Conservation (phyloP, 306 rosid species). For the Ormosia semicastrata region DNA sequence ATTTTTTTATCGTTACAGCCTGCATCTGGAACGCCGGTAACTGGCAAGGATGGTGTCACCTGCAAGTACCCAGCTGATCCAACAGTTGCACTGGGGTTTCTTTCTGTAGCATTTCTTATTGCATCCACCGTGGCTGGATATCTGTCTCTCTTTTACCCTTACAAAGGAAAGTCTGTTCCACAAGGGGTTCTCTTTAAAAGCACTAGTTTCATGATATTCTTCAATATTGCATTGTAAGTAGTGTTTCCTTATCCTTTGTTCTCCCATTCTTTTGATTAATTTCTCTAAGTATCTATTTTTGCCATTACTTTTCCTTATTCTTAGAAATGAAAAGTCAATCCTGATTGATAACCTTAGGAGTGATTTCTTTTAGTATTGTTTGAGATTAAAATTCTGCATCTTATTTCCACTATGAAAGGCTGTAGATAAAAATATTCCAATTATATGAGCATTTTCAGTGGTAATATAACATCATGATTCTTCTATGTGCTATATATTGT, state of each 20-base stretch:
- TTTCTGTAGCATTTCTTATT: slow-evolving; percentile 57
- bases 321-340: not conserved
- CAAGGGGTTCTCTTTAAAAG: slow-evolving; percentile 58
- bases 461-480: not conserved
- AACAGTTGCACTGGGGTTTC: slow-evolving; percentile 59
- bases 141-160: slow-evolving; percentile 65
- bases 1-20: slow-evolving; percentile 43
- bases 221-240: slow-evolving; percentile 80
- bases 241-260: not conserved
- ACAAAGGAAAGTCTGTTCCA: slow-evolving; percentile 68
- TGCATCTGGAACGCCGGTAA: slow-evolving; percentile 62
- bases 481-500: not conserved
- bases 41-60: slow-evolving; percentile 45
- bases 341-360: not conserved
- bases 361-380: not conserved
- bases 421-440: not conserved
- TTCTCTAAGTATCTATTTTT: not conserved
- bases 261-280: not conserved
- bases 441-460: not conserved
- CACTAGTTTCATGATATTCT: slow-evolving; percentile 51
- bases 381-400: slow-evolving; percentile 2
- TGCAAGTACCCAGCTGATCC: slow-evolving; percentile 70
- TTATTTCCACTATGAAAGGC: not conserved
- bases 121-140: slow-evolving; percentile 51
- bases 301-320: not conserved